Conservation (phyloP, 352 stramenopile species). For the Globisporangium radiosum region DNA sequence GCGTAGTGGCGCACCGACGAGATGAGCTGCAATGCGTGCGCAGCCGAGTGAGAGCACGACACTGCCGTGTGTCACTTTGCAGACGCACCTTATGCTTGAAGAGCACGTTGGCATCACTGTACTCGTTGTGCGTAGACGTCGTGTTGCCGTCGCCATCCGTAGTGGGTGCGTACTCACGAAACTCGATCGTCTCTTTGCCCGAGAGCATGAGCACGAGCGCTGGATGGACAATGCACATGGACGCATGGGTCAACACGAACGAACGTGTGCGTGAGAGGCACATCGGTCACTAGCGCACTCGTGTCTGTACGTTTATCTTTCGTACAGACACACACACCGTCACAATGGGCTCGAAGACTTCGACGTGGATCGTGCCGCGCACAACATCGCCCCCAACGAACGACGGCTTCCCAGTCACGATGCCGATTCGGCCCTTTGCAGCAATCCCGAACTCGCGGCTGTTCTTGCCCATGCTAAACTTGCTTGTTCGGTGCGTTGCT, state of each 20-base stretch:
- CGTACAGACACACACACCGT: conserved; percentile 37
- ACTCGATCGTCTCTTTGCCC: conserved; percentile 64
- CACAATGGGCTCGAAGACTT: conserved; percentile 46
- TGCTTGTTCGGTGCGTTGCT: neutral
- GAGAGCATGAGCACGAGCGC: conserved; percentile 55
- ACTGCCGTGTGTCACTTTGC: neutral
- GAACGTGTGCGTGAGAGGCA: neutral
- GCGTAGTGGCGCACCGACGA: no score
- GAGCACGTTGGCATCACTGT: conserved; percentile 43
- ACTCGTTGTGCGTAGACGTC: conserved; percentile 13
- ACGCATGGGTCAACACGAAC: neutral
- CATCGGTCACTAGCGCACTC: no score
- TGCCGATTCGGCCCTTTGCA: conserved; percentile 57
- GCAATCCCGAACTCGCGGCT: conserved; percentile 41
- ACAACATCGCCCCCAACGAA: conserved; percentile 62
- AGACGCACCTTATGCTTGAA: conserved; percentile 53
- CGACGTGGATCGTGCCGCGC: conserved; percentile 43
- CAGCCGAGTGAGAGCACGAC: neutral
- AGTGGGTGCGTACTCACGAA: conserved; percentile 25
- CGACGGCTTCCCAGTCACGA: conserved; percentile 43
- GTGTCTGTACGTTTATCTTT: no score
- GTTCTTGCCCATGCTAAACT: conserved; percentile 37
- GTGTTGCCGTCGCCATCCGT: conserved; percentile 27
- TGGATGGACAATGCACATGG: conserved; percentile 10
- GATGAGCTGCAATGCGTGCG: no score